phyloP scores from a whole-genome alignment of 441 rosid genomes.

The California macrophylla region DNA sequence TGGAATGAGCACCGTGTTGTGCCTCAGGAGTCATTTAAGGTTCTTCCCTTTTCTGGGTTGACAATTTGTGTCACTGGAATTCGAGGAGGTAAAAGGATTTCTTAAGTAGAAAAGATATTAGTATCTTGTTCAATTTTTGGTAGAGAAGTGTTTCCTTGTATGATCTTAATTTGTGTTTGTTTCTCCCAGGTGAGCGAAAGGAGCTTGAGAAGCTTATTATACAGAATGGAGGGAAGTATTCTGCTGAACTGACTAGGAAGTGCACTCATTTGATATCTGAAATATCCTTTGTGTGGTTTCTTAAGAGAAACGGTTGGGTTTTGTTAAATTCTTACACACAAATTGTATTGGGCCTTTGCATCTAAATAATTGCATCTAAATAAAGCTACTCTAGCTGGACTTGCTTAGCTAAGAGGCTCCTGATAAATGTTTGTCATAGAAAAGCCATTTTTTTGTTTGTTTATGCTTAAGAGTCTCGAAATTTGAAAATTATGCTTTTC shows the following conservation, averaged over 20 bases:
- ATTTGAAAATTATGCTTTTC: too few species aligned
- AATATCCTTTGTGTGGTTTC: conserved; percentile 57
- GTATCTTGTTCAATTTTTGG: not conserved
- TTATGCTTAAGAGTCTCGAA: too few species aligned
- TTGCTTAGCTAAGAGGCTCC: not conserved
- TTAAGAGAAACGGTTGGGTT: conserved; percentile 9
- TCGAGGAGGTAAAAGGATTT: conserved; percentile 49
- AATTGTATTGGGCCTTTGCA: not conserved
- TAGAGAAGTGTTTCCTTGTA: not conserved
- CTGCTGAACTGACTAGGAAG: conserved; percentile 67
- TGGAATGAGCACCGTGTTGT: conserved; percentile 95
- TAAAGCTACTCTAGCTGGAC: not conserved
- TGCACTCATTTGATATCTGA: conserved; percentile 93
- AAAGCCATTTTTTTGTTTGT: too few species aligned
- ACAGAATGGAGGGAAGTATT: conserved; percentile 83
- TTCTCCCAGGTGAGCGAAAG: conserved; percentile 65
- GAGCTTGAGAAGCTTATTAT: conserved; percentile 51
- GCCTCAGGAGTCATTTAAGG: conserved; percentile 72
- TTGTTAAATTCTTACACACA: not conserved
- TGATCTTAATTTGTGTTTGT: conserved; percentile 11
- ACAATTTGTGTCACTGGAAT: conserved; percentile 67
- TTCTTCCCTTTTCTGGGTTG: conserved; percentile 89
- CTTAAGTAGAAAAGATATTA: not conserved
- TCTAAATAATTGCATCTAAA: not conserved
- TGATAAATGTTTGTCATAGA: not conserved